A percentile compares a stretch with the other conserved stretches of the same genome.
These are phyloP conservation scores for Leccinum huronense DNA, from an alignment of 1,284 basidiomycete species.

Conservation along the genomic window DNA sequence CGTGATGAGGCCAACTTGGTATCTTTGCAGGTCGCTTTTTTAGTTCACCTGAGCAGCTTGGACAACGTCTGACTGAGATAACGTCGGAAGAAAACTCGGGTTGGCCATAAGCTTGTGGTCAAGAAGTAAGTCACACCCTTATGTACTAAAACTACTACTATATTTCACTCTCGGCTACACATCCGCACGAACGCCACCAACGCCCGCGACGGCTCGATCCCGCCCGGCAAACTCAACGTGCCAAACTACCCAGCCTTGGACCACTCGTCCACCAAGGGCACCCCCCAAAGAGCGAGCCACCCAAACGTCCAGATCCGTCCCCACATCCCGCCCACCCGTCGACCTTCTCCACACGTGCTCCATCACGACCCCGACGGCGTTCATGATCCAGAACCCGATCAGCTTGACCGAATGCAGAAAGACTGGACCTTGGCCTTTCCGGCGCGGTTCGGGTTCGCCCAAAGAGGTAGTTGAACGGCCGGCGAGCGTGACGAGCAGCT, in stretches of 20 bases:
- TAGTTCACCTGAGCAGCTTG: constrained; percentile 34
- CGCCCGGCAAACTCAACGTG: constrained; percentile 10
- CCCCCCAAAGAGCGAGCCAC: constrained; percentile 50
- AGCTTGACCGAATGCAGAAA: constrained; percentile 33
- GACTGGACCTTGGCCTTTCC: too few species aligned
- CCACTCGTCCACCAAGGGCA: constrained; percentile 52
- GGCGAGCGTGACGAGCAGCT: constrained; percentile 23
- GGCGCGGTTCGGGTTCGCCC: constrained; percentile 34
- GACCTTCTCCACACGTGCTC: constrained; percentile 46
- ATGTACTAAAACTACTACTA: too few species aligned
- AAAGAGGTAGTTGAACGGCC: constrained; percentile 35
- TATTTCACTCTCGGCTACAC: too few species aligned
- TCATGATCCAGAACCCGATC: constrained; percentile 39
- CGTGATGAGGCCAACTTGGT: constrained; percentile 13
- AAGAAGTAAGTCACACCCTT: too few species aligned
- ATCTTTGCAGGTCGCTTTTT: constrained; percentile 2
- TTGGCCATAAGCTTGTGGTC: constrained; percentile 14
- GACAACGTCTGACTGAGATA: constrained; percentile 31
- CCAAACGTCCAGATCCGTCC: constrained; percentile 52
- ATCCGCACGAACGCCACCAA: constrained; percentile 11
- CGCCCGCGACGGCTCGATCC: constrained; percentile 14
- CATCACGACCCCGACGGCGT: constrained; percentile 48
- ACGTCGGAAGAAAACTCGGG: constrained; percentile 30
- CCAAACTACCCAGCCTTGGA: constrained; percentile 40
- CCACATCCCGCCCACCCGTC: constrained; percentile 43